phyloP scores from a whole-genome alignment of 2,329 filamentous ascomycete genomes.

The Myriosclerotinia duriaeana region DNA sequence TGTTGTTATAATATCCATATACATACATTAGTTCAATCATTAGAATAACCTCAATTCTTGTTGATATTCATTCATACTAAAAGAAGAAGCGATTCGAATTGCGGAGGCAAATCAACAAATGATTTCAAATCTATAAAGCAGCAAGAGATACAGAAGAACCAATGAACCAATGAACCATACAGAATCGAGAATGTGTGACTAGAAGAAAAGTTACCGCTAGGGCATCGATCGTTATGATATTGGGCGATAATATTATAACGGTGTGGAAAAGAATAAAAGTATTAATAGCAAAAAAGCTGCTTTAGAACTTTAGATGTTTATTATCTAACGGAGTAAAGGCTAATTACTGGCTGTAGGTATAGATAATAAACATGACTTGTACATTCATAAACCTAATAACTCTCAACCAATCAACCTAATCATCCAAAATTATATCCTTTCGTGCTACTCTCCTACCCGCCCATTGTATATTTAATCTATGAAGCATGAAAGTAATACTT shows the following conservation, averaged over 20 bases:
- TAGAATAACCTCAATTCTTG: too few species aligned
- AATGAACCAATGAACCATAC: too few species aligned
- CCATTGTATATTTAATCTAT: neutral
- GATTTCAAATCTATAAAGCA: neutral
- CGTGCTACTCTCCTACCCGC: slow-evolving; percentile 8
- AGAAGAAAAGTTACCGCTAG: slow-evolving; percentile 4
- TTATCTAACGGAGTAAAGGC: neutral
- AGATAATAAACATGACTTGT: slow-evolving; percentile 7
- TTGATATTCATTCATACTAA: neutral
- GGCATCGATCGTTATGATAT: neutral
- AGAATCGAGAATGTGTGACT: neutral
- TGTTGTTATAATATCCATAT: too few species aligned
- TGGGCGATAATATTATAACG: neutral
- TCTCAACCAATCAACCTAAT: neutral
- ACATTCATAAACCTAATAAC: neutral
- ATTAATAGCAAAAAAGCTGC: neutral
- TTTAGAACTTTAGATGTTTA: neutral
- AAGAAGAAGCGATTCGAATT: too few species aligned
- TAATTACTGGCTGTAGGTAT: neutral
- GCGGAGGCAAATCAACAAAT: neutral
- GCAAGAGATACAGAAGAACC: neutral
- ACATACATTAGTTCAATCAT: too few species aligned
- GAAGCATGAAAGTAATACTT: neutral
- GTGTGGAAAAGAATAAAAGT: neutral
- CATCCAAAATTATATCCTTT: neutral